Evolutionary conservation across 345 rosid genomes (phyloP).

Genomic region (Eucalyptus virginea): DNA sequence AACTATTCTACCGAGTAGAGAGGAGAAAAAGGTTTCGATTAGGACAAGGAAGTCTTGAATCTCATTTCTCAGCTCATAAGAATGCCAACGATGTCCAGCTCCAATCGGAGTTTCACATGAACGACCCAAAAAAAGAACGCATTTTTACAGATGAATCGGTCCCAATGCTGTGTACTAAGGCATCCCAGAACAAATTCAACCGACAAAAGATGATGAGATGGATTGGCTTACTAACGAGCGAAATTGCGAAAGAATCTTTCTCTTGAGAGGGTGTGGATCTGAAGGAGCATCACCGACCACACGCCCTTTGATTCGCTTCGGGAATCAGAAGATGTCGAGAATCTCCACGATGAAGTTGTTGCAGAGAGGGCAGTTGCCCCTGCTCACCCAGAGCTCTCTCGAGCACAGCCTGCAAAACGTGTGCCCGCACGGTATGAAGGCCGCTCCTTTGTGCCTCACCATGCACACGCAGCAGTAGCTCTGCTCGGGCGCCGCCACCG

Average conservation of each 20-base stretch:
- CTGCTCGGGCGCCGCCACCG: conserved; percentile 20
- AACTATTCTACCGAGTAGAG: background rate
- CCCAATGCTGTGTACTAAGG: background rate
- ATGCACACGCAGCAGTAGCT: conserved; percentile 69
- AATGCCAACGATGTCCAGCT: background rate
- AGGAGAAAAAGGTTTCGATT: background rate
- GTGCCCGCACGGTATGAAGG: conserved; percentile 87
- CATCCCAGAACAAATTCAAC: background rate
- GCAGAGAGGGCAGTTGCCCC: conserved; percentile 91
- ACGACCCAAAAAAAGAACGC: background rate
- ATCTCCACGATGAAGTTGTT: conserved; percentile 66
- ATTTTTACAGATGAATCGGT: background rate
- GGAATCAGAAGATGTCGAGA: conserved; percentile 62
- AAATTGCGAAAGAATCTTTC: background rate
- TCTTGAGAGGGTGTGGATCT: background rate
- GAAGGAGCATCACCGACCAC: background rate
- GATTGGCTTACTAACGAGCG: background rate
- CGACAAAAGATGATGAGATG: background rate
- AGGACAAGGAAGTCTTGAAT: background rate
- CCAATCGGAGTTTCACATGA: background rate
- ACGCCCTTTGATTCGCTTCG: background rate
- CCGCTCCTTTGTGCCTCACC: conserved; percentile 80
- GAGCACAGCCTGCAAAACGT: conserved; percentile 89
- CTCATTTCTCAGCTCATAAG: background rate
- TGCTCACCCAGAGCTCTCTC: conserved; percentile 82